phyloP scores from a whole-genome alignment of 202 grass and related monocot genomes.

The Carex arenaria region DNA sequence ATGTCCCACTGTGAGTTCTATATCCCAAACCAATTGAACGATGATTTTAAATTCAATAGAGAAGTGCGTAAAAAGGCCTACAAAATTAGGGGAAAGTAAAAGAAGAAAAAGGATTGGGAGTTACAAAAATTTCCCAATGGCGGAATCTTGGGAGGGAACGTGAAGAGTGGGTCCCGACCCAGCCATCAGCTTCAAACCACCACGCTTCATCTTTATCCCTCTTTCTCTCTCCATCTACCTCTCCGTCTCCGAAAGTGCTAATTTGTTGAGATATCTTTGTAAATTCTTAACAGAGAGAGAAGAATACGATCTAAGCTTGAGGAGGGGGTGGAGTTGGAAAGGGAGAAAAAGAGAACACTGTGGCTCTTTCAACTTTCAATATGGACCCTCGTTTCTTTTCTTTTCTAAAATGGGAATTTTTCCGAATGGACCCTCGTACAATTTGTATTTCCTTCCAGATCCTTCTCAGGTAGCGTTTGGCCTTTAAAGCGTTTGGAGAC shows the following conservation, averaged over 20 bases:
- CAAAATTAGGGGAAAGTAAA: background rate
- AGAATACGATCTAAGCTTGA: slow-evolving; percentile 8
- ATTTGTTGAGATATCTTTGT: background rate
- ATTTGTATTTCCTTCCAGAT: background rate
- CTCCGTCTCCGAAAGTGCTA: background rate
- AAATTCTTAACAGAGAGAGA: background rate
- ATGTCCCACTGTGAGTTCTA: slow-evolving; percentile 95
- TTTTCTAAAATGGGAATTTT: background rate
- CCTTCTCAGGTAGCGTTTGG: background rate
- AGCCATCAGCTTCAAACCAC: slow-evolving; percentile 27
- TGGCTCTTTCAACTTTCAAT: background rate
- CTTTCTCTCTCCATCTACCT: background rate
- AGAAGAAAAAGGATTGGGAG: background rate
- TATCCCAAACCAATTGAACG: background rate
- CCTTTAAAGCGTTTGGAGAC: background rate
- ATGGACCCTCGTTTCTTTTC: background rate
- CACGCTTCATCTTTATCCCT: background rate
- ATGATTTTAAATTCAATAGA: background rate
- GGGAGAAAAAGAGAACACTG: background rate
- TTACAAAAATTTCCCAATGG: slow-evolving; percentile 86
- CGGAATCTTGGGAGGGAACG: slow-evolving; percentile 51
- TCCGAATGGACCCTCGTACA: background rate
- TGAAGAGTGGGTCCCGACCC: slow-evolving; percentile 35
- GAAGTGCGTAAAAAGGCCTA: background rate
- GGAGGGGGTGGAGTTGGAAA: background rate